Evolutionary conservation across 2,329 filamentous ascomycete species (phyloP).

Genomic region (Hypoxylon sp.): DNA sequence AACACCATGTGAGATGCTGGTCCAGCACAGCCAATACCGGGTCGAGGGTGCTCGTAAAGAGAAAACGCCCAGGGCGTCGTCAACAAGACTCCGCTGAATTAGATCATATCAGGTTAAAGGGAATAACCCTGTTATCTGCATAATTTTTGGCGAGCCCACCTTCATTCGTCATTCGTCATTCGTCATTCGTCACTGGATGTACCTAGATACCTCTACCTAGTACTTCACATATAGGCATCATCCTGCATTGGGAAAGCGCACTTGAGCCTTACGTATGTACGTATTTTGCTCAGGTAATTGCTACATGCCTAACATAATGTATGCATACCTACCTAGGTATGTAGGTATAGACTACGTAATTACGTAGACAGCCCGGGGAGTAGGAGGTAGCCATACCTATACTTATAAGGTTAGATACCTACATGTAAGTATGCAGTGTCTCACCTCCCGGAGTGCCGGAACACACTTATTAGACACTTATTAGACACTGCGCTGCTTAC

Average conservation of each 20-base stretch:
- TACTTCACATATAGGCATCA: background rate
- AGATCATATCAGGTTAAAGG: conserved; percentile 8
- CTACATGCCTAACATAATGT: too few relatives aligned
- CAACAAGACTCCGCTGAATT: conserved; percentile 22
- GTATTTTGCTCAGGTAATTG: background rate
- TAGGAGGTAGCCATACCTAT: too few relatives aligned
- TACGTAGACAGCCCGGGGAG: background rate
- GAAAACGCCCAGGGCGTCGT: conserved; percentile 23
- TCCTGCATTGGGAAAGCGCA: background rate
- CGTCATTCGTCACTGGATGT: background rate
- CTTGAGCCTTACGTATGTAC: background rate
- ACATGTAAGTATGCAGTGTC: conserved; percentile 2
- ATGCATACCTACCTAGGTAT: too few relatives aligned
- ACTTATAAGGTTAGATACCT: conserved; percentile 11
- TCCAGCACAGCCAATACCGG: conserved; percentile 6
- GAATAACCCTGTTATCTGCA: conserved; percentile 16
- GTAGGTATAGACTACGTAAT: background rate
- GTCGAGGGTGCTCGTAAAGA: conserved; percentile 6
- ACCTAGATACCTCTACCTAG: background rate
- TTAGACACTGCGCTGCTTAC: conserved; percentile 30
- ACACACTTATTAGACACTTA: conserved; percentile 20
- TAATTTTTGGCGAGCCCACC: background rate
- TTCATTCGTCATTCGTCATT: background rate
- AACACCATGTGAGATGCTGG: conserved; percentile 19
- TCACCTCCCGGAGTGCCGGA: conserved; percentile 36